Base-by-base conservation (phyloP, 805 yeast species). In the Kodamaea neixiangensis region DNA sequence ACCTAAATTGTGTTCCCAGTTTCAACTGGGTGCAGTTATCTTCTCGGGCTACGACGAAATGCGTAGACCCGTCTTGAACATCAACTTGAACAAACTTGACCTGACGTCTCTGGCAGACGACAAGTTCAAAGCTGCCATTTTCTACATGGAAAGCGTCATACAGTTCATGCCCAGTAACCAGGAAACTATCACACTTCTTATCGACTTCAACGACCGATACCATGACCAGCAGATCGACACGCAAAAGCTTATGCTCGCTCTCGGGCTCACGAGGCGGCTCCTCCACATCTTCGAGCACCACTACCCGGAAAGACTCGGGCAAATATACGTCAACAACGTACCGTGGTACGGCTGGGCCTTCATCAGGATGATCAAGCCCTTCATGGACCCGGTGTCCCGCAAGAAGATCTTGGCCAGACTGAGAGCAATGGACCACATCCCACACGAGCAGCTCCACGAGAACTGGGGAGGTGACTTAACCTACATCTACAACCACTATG, bases 81-180 rank as follows among this genome's bases (percentile, higher is more conserved):
- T 81, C 61, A 71, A 61, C 6, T 60, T 62, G n/a, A 40, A 47
- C 35, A 47, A 42, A 31, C 14, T 41, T 14, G 43, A 38, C 37
- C 43, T 35, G 37, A 37, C 21, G n/a, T 15, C 41, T n/a, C 33
- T 41, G 33, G 22, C 44, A 11, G 20, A 19, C 10, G 44, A 41
- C 15, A 22, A 45, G 21, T 33, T 46, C 22, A 14, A 17, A 21
- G 45, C 49, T 7, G 45, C 45, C 20, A 44, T 46, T 6, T 94
- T 78, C 72, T 87, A 87, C 90, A 77, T 94, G 47, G 99, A 94
- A 68, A 79, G 92, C 54, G 96, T 88, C 39, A 91, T 93, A 50
- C 96, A 90, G 68, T 89, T 81, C 67, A 93, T 94, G 97, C 97
- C 97, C 0, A 79, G 89, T 0, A 97, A 97, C 21, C 98, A 94